These are phyloP conservation scores for Didymella pinodella DNA, from an alignment of 2,329 filamentous ascomycete species.

Conservation along the genomic window DNA sequence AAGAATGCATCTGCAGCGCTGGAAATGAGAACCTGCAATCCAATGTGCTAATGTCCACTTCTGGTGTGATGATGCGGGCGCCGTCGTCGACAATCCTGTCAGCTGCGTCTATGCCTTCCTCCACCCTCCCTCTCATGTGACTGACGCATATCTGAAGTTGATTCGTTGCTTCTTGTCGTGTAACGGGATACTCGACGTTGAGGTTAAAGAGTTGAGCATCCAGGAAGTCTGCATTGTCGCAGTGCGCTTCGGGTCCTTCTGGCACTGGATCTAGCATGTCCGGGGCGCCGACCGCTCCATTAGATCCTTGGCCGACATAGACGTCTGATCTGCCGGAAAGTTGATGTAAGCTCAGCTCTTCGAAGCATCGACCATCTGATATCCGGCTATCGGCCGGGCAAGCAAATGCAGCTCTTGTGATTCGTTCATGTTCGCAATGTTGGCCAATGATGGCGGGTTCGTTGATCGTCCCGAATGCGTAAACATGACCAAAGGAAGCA, in stretches of 20 bases:
- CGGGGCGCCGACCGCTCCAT: slow-evolving; percentile 38
- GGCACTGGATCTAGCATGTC: slow-evolving; percentile 35
- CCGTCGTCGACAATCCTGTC: slow-evolving; percentile 31
- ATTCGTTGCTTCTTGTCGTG: slow-evolving; percentile 29
- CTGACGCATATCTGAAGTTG: slow-evolving; percentile 32
- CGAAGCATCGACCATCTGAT: slow-evolving; percentile 36
- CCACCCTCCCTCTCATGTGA: slow-evolving; percentile 28
- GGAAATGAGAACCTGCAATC: slow-evolving; percentile 36
- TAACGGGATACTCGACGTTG: slow-evolving; percentile 28
- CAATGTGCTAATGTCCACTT: slow-evolving; percentile 28
- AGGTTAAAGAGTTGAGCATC: slow-evolving; percentile 26
- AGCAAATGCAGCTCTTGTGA: slow-evolving; percentile 33
- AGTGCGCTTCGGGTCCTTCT: slow-evolving; percentile 38
- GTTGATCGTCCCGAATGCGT: slow-evolving; percentile 35
- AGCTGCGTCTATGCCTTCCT: slow-evolving; percentile 32
- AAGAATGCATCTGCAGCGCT: slow-evolving; percentile 31
- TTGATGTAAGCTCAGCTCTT: slow-evolving; percentile 31
- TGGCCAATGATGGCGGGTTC: slow-evolving; percentile 33
- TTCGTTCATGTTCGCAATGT: slow-evolving; percentile 38
- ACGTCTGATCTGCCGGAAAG: slow-evolving; percentile 32
- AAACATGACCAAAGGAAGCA: background rate
- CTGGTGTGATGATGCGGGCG: slow-evolving; percentile 25
- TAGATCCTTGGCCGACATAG: slow-evolving; percentile 32
- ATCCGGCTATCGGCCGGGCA: slow-evolving; percentile 22
- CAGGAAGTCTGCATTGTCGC: slow-evolving; percentile 40